phyloP scores from a whole-genome alignment of 2,329 filamentous ascomycete species.

The Microascus cirrosus region DNA sequence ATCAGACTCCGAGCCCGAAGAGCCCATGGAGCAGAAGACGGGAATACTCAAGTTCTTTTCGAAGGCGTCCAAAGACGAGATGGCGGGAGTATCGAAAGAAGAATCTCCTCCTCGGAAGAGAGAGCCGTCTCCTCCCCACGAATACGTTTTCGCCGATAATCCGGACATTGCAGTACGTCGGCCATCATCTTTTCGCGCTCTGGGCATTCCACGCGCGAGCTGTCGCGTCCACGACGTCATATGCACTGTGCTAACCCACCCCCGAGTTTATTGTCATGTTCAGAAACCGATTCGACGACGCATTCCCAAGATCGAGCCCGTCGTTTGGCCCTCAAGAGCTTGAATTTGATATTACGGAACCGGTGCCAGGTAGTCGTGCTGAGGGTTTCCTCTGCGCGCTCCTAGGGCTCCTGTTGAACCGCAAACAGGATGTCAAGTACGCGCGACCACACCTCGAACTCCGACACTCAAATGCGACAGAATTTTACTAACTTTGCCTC shows the following conservation, averaged over 20 bases:
- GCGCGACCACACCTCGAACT: slow-evolving; percentile 17
- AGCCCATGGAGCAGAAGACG: slow-evolving; percentile 34
- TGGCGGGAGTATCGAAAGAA: slow-evolving; percentile 36
- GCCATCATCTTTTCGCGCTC: neutral
- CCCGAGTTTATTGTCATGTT: slow-evolving; percentile 95
- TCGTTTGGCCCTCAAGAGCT: slow-evolving; percentile 94
- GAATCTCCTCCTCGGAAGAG: slow-evolving; percentile 62
- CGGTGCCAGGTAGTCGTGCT: slow-evolving; percentile 68
- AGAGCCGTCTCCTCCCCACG: slow-evolving; percentile 78
- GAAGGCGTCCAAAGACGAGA: slow-evolving; percentile 15
- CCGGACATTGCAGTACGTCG: slow-evolving; percentile 74
- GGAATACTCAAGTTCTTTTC: slow-evolving; percentile 58
- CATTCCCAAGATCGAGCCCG: slow-evolving; percentile 74
- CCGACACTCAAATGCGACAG: neutral
- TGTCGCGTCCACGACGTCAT: slow-evolving; percentile 32
- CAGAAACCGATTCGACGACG: slow-evolving; percentile 81
- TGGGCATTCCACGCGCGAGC: slow-evolving; percentile 24
- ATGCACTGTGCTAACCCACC: slow-evolving; percentile 18
- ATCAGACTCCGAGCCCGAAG: slow-evolving; percentile 38
- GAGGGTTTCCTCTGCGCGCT: slow-evolving; percentile 86
- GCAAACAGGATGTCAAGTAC: slow-evolving; percentile 98
- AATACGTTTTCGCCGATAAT: slow-evolving; percentile 83
- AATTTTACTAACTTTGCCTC: slow-evolving; percentile 10
- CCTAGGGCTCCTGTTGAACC: slow-evolving; percentile 78
- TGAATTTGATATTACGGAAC: slow-evolving; percentile 72